Evolutionary conservation across 768 basidiomycete genomes (phyloP), one percentile per base, ranked within the genome.

Genomic region (Mycena sanguinolenta): DNA sequence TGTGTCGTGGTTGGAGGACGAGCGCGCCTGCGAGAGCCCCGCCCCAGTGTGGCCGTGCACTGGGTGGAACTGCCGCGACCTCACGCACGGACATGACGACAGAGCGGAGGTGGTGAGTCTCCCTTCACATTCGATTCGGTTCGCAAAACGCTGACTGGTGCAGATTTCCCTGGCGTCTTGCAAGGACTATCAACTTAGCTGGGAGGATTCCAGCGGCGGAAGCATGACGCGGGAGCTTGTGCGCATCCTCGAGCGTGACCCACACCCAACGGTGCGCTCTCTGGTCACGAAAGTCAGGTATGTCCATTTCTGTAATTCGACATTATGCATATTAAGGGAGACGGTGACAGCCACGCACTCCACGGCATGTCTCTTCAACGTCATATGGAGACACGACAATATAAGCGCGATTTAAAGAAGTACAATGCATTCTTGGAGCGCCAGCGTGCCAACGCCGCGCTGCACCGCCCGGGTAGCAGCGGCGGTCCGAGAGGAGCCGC

Each of bases 171-270:
- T 73, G 25, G 67, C 67, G 16, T 69, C 72, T 19, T 73, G 72
- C 50, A 69, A 73, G 38, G 72, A 73, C 49, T 42, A 54, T 34
- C 67, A 73, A 42, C 27, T 69, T 13, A 73, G 67, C 52, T 73
- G 72, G 72, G 72, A 73, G 52, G 60, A 65, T 39, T 38, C 39
- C 17, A 23, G 34, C 14, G 72, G 72, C 17, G 67, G 63, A 46
- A 73, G 72, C 44, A 73, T 73, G 72, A 73, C 72, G 25, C 52
- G 64, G 25, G 72, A 69, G 64, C 50, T 73, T 5, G 67, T 73
- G 54, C 58, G 63, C 21, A 69, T 73, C 14, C 59, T 73, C 4
- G 44, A 73, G 42, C 49, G 36, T 19, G 72, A 73, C 28, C 72
- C 72, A 28, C 72, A 73, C 64, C 72, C 67, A 30, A 73, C 72